Percentiles rank a stretch among this genome's conserved stretches.
Conservation (phyloP, 495 filamentous ascomycete genomes). For the Cercophora sp. region DNA sequence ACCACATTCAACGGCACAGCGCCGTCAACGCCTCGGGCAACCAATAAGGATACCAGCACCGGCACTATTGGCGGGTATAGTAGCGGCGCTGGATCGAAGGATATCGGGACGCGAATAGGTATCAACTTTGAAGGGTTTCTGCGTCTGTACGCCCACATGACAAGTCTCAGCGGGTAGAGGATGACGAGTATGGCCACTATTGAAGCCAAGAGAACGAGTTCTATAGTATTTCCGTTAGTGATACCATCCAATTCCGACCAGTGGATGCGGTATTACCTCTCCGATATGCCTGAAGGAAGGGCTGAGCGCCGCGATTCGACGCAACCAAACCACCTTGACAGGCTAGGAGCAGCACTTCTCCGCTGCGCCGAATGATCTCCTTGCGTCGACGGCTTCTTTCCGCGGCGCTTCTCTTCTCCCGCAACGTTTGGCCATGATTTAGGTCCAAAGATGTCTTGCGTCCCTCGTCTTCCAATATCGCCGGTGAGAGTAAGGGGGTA, state of each 20-base stretch:
- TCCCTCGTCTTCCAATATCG: constrained; percentile 54
- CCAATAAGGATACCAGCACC: constrained; percentile 69
- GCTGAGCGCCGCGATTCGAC: constrained; percentile 29
- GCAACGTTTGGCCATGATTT: too few species aligned
- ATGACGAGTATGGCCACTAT: constrained; percentile 24
- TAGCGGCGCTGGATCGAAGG: constrained; percentile 87
- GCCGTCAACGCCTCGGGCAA: constrained; percentile 53
- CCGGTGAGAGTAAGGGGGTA: constrained; percentile 59
- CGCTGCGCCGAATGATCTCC: constrained; percentile 41
- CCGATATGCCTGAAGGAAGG: constrained; percentile 28
- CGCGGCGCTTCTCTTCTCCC: constrained; percentile 25
- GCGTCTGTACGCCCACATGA: constrained; percentile 38
- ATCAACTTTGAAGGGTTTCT: constrained; percentile 33
- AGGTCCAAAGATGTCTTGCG: constrained; percentile 18
- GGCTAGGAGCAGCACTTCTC: constrained; percentile 41
- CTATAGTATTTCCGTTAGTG: constrained; percentile 23
- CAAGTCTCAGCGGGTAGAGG: constrained; percentile 46
- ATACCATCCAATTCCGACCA: too few species aligned
- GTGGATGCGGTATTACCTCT: too few species aligned
- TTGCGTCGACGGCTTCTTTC: constrained; percentile 39
- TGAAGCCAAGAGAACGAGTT: constrained; percentile 24
- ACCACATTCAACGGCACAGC: constrained; percentile 74
- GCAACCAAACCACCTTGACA: constrained; percentile 37
- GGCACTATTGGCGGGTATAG: constrained; percentile 80
- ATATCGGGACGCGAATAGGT: constrained; percentile 55